Percentiles rank a stretch among this genome's conserved stretches.
phyloP scores from a whole-genome alignment of 2,329 filamentous ascomycete genomes.

The Albifimbria verrucaria region DNA sequence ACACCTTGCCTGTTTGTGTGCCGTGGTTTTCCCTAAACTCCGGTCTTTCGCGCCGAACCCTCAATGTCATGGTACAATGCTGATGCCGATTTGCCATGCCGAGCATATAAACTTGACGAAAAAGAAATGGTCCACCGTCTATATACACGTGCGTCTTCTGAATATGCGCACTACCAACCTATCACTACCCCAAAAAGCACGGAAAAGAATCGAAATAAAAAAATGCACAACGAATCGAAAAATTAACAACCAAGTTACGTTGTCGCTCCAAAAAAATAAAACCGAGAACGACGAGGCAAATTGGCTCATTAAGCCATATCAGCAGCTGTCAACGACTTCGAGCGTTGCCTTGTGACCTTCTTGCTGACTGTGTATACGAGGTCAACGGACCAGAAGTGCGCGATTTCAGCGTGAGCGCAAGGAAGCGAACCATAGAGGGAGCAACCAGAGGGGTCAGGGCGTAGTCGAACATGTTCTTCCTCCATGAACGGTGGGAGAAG shows the following conservation, averaged over 20 bases:
- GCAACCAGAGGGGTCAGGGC: constrained; percentile 64
- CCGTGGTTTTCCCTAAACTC: constrained; percentile 37
- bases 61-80: constrained; percentile 39
- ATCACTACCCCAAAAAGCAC: constrained; percentile 3
- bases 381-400: constrained; percentile 67
- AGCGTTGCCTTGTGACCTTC: constrained; percentile 56
- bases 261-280: neutral
- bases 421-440: constrained; percentile 67
- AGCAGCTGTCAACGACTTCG: constrained; percentile 39
- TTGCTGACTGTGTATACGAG: constrained; percentile 70
- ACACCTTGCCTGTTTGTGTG: constrained; percentile 3
- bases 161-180: too few relatives aligned
- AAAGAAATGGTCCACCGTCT: constrained; percentile 42
- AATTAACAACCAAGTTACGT: neutral
- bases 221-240: neutral
- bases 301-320: constrained; percentile 38
- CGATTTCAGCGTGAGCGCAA: constrained; percentile 63
- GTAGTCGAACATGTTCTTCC: constrained; percentile 59
- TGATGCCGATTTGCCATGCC: constrained; percentile 36
- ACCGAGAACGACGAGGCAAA: neutral
- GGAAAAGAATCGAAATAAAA: neutral
- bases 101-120: constrained; percentile 33
- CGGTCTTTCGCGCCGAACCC: constrained; percentile 33
- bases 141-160: constrained; percentile 45
- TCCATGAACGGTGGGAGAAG: constrained; percentile 57